Percentiles rank a stretch among this genome's conserved stretches.
These are phyloP conservation scores for Papiliotrema laurentii DNA, from an alignment of 1,284 basidiomycete genomes.

Conservation along the genomic window DNA sequence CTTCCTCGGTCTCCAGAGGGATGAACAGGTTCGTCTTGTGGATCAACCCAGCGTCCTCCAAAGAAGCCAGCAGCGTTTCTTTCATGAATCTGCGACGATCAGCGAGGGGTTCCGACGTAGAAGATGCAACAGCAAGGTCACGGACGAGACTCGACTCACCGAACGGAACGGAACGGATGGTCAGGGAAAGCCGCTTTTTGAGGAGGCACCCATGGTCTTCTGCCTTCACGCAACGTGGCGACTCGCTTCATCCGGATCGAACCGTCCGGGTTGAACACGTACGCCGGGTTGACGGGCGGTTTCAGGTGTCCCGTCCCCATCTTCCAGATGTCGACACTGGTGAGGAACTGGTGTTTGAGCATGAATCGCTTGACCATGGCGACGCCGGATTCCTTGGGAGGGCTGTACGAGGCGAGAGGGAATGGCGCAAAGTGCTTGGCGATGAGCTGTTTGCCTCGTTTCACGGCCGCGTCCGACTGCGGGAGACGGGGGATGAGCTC, in stretches of 20 bases:
- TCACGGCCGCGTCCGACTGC: no score
- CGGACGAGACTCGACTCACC: conserved; percentile 13
- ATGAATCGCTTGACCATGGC: conserved; percentile 3
- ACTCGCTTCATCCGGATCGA: conserved; percentile 28
- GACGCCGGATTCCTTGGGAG: conserved; percentile 2
- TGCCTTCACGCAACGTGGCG: conserved; percentile 25
- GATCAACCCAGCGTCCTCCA: conserved; percentile 21
- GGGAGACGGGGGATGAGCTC: no score
- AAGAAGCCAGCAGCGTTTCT: conserved; percentile 15
- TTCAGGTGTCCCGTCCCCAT: conserved; percentile 15
- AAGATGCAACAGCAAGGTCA: background rate
- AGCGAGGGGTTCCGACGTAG: background rate
- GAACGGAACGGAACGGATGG: conserved; percentile 26
- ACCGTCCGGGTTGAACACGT: conserved; percentile 15
- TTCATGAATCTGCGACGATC: conserved; percentile 25
- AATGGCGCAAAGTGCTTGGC: background rate
- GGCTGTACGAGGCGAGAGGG: background rate
- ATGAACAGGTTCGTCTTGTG: conserved; percentile 12
- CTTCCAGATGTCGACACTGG: conserved; percentile 19
- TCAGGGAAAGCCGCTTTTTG: conserved; percentile 17
- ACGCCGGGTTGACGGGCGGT: conserved; percentile 12
- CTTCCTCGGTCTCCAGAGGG: conserved; percentile 21
- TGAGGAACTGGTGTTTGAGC: conserved; percentile 4
- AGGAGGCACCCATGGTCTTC: conserved; percentile 24
- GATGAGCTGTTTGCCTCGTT: no score